Evolutionary conservation across 2,329 filamentous ascomycete genomes (phyloP).

Genomic region (Colletotrichum sp.): DNA sequence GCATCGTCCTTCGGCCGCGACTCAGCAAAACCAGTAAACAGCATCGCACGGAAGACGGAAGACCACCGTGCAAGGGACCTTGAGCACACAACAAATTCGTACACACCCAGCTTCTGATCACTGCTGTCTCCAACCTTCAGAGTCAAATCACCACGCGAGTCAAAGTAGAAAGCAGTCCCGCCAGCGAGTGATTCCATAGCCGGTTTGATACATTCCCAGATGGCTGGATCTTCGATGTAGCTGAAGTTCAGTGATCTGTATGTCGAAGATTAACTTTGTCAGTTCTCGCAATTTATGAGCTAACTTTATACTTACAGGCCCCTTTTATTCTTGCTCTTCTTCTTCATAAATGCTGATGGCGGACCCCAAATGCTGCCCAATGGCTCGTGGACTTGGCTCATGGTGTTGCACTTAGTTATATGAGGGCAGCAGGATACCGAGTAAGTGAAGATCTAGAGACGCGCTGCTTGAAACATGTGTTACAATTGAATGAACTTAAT

Average conservation of each 20-base stretch:
- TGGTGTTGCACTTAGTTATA: background rate
- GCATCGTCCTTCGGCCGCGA: background rate
- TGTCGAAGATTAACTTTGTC: background rate
- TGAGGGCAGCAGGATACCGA: background rate
- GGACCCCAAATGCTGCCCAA: fast-evolving
- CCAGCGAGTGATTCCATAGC: background rate
- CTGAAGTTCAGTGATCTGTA: background rate
- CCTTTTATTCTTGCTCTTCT: background rate
- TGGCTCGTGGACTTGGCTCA: background rate
- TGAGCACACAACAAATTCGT: background rate
- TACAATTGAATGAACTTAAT: background rate
- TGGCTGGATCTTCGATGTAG: background rate
- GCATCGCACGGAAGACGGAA: background rate
- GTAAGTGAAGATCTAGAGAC: fast-evolving
- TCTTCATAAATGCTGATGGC: background rate
- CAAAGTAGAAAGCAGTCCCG: background rate
- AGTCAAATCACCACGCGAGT: background rate
- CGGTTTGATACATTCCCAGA: background rate
- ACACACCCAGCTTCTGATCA: fast-evolving
- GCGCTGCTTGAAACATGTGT: background rate
- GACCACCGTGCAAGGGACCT: background rate
- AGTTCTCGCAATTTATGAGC: background rate
- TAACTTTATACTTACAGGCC: background rate
- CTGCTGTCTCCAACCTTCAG: background rate
- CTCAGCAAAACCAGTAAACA: background rate